A percentile compares a stretch with the other conserved stretches of the same genome.
Evolutionary conservation across 139 green algal genomes (phyloP).

Genomic region (Tetraselmis striata): DNA sequence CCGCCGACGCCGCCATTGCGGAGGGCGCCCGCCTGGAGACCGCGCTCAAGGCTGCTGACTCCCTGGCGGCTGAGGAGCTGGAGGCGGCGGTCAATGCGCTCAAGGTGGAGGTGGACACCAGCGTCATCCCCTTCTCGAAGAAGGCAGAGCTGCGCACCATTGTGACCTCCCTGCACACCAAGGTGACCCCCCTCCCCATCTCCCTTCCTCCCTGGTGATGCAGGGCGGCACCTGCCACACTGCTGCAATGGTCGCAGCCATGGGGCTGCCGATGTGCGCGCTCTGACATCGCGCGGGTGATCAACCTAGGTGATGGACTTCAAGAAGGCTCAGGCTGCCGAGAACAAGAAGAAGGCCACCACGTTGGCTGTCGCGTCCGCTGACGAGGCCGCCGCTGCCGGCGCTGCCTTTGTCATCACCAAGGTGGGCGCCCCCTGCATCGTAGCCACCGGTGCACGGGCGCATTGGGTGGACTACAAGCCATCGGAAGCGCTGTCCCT

Average conservation of each 20-base stretch:
- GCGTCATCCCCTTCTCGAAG: background rate
- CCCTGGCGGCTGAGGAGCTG: slow-evolving; percentile 32
- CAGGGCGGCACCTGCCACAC: too few species aligned
- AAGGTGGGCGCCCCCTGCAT: background rate
- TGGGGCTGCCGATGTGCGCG: too few species aligned
- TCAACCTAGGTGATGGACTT: slow-evolving; percentile 55
- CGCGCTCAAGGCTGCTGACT: slow-evolving; percentile 33
- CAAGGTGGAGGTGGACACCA: slow-evolving; percentile 43
- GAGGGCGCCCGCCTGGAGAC: slow-evolving; percentile 51
- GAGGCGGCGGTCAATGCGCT: slow-evolving; percentile 19
- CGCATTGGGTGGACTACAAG: too few species aligned
- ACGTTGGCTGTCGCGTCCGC: slow-evolving; percentile 22
- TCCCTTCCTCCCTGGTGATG: background rate
- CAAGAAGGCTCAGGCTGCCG: slow-evolving; percentile 64
- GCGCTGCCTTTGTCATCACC: slow-evolving; percentile 15
- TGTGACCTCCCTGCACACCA: background rate
- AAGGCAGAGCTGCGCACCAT: background rate
- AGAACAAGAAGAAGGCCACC: slow-evolving; percentile 61
- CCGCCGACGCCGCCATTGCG: slow-evolving; percentile 62
- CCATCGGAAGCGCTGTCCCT: too few species aligned
- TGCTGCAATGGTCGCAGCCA: slow-evolving; percentile 10
- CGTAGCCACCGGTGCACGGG: background rate
- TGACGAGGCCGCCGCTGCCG: slow-evolving; percentile 19
- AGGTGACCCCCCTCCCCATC: background rate
- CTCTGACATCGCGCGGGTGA: too few species aligned